Evolutionary conservation across 306 rosid genomes (phyloP).

Genomic region (Fragaria ananassa): DNA sequence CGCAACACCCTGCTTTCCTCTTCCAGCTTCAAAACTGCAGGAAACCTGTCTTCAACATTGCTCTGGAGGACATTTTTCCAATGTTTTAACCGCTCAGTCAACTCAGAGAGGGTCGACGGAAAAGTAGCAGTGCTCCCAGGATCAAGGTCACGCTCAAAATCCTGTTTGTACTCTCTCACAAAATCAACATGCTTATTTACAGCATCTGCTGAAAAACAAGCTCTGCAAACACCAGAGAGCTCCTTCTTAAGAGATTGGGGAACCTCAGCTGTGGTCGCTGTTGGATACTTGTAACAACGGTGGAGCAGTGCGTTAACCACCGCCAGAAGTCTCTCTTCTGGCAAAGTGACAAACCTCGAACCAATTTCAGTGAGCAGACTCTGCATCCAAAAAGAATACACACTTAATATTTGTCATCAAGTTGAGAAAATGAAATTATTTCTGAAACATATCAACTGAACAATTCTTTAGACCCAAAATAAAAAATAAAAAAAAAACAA

Average conservation of each 20-base stretch:
- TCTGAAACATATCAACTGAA: background rate
- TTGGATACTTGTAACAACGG: conserved; percentile 98
- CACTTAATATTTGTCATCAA: conserved; percentile 16
- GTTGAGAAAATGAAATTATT: background rate
- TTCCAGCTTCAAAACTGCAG: conserved; percentile 91
- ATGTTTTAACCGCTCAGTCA: conserved; percentile 88
- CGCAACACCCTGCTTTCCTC: conserved; percentile 97
- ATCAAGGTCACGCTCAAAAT: conserved; percentile 97
- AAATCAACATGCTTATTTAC: conserved; percentile 97
- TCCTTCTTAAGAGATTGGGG: conserved; percentile 99
- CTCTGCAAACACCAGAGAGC: conserved; percentile 99
- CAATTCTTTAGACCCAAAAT: background rate
- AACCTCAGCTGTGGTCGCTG: conserved; percentile 99
- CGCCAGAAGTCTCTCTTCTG: conserved; percentile 98
- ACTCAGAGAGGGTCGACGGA: conserved; percentile 89
- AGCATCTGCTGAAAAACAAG: conserved; percentile 98
- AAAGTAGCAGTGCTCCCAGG: conserved; percentile 93
- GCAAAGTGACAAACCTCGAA: conserved; percentile 94
- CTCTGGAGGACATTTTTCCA: conserved; percentile 99
- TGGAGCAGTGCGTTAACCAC: conserved; percentile 98
- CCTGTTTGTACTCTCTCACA: conserved; percentile 96
- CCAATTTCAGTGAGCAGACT: conserved; percentile 94
- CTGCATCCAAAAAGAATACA: conserved; percentile 40
- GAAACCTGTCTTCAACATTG: conserved; percentile 98
- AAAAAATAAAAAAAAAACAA: background rate